Conservation (phyloP, 176 grass and related monocot genomes). For the Echinochloa phyllopogon region DNA sequence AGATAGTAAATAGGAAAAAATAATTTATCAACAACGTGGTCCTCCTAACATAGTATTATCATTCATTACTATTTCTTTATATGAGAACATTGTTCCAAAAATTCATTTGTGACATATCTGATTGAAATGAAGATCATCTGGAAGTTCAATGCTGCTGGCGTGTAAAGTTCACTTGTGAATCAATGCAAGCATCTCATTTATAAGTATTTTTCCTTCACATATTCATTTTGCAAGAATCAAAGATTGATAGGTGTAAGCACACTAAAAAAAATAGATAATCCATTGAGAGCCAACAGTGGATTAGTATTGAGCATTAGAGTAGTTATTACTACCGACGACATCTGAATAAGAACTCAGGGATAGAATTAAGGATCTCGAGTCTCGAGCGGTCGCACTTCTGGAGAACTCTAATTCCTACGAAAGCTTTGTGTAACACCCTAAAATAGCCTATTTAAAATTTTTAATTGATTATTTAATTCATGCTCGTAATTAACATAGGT, state of each 20-base stretch:
- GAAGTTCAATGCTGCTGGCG: background rate
- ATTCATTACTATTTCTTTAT: conserved; percentile 21
- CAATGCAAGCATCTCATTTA: conserved; percentile 7
- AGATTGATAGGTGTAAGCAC: background rate
- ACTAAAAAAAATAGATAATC: background rate
- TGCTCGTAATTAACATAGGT: too few species aligned
- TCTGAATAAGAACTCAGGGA: too few species aligned
- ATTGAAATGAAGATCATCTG: conserved; percentile 9
- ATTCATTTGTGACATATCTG: conserved; percentile 10
- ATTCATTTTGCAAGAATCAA: conserved; percentile 3
- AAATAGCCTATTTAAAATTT: too few species aligned
- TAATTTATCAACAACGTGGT: background rate
- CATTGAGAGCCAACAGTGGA: background rate
- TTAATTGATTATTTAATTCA: too few species aligned
- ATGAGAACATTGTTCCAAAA: conserved; percentile 5
- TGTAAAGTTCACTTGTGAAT: conserved; percentile 16
- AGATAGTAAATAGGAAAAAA: conserved; percentile 60
- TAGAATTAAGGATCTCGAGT: too few species aligned
- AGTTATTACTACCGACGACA: too few species aligned
- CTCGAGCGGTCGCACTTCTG: too few species aligned
- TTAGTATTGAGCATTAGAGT: too few species aligned
- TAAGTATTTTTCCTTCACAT: background rate
- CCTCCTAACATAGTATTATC: conserved; percentile 34
- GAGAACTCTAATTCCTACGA: too few species aligned
- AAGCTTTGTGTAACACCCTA: too few species aligned